Percentiles rank a stretch among this genome's conserved stretches.
phyloP scores from a whole-genome alignment of 306 rosid genomes.

The Citrullus colocynthis region DNA sequence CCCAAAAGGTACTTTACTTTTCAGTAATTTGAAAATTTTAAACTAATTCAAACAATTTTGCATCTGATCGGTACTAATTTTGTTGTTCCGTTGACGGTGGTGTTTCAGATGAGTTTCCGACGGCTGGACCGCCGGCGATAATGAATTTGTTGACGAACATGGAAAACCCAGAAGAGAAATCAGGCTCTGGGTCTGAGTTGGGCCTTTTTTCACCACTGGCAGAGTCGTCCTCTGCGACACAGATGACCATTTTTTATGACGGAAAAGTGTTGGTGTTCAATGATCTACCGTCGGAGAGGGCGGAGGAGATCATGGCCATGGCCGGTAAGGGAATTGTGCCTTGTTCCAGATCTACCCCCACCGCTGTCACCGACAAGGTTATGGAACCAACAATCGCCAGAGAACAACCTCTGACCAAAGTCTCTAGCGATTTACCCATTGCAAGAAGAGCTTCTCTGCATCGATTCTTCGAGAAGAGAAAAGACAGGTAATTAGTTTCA shows the following conservation, averaged over 20 bases:
- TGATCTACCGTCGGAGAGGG: slow-evolving; percentile 36
- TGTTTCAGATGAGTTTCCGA: slow-evolving; percentile 10
- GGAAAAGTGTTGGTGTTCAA: slow-evolving; percentile 63
- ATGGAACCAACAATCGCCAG: neutral
- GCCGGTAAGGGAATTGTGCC: slow-evolving; percentile 34
- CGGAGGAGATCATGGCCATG: slow-evolving; percentile 56
- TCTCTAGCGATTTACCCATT: slow-evolving; percentile 50
- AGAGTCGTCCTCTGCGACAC: slow-evolving; percentile 22
- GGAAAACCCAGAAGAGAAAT: slow-evolving; percentile 23
- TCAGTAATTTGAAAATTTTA: neutral
- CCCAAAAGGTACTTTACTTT: neutral
- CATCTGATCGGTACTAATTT: neutral
- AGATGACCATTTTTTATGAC: slow-evolving; percentile 54
- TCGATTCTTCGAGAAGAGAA: slow-evolving; percentile 81
- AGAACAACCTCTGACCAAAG: slow-evolving; percentile 18
- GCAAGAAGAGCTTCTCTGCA: slow-evolving; percentile 80
- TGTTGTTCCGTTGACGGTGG: neutral
- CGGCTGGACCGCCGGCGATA: slow-evolving; percentile 7
- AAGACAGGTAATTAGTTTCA: slow-evolving; percentile 50
- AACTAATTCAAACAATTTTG: neutral
- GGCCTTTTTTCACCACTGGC: slow-evolving; percentile 29
- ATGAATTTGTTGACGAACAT: slow-evolving; percentile 32
- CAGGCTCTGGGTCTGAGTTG: neutral
- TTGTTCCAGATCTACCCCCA: neutral
- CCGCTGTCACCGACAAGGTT: neutral